Evolutionary conservation across 345 rosid genomes (phyloP), one percentile per base, ranked within the genome.

Genomic region (Rhizophora mangle): DNA sequence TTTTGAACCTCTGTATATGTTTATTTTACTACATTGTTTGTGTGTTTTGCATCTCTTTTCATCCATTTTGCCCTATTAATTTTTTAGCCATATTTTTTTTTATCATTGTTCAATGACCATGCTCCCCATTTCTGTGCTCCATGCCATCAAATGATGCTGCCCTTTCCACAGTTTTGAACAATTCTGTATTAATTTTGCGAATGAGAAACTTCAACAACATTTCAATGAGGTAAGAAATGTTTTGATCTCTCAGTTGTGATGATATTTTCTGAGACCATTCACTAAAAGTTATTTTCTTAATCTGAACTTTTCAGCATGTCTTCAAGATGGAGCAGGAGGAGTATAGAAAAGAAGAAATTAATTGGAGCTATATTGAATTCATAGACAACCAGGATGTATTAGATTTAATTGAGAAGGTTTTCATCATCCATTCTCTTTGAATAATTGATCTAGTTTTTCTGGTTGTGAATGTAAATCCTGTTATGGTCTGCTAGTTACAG

Each of bases 301-400:
- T 61, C 55, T 72, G 63, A 46, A 20, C 49, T 43, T 80, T 82
- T 81, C 97, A 95, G 99, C 99, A 95, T 77, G 97, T 95, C 43
- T 95, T 95, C 82, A 95, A 92, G 91, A 91, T 92, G 99, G 99
- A 95, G 82, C 99, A 95, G 76, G 99, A 89, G 67, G 99, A 95
- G 78, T 95, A 95, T 65, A 82, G 80, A 81, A 95, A 85, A 83
- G 99, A 95, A 85, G 92, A 87, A 83, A 95, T 95, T 71, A 84
- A 92, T 65, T 95, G 99, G 99, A 95, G 99, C 82, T 95, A 95
- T 72, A 95, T 95, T 60, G 99, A 95, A 70, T 95, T 95, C 77
- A 84, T 95, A 57, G 99, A 95, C 87, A 95, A 95, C 76, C 99
- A 95, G 81, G 99, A 95, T 82, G 97, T 95, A 63, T 72, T 95